Conservation (phyloP, 257 asterid genomes). For the Penstemon eatonii region DNA sequence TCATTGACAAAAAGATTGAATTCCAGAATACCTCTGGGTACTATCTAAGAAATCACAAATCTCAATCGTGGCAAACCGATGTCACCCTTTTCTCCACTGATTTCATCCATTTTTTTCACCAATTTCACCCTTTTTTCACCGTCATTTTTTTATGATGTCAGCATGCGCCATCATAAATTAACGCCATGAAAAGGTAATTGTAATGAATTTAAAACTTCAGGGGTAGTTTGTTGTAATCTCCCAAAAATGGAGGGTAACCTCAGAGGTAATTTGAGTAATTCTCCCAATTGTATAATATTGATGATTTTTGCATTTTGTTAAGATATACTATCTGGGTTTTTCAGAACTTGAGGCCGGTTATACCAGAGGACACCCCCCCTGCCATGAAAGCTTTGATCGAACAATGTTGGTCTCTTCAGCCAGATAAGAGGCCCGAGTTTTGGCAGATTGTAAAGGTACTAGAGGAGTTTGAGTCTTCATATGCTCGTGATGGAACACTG, state of each 20-base stretch:
- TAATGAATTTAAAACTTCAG: neutral
- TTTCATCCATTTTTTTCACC: too few relatives aligned
- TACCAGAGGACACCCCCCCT: constrained; percentile 63
- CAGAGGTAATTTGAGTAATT: too few relatives aligned
- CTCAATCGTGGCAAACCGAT: too few relatives aligned
- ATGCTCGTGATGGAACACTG: constrained; percentile 46
- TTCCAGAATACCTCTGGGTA: too few relatives aligned
- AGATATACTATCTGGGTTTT: constrained; percentile 21
- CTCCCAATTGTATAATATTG: neutral
- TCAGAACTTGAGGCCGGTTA: constrained; percentile 72
- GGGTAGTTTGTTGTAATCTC: neutral
- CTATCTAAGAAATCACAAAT: too few relatives aligned
- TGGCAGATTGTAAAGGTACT: constrained; percentile 47
- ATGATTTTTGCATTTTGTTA: neutral
- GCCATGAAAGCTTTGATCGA: constrained; percentile 76
- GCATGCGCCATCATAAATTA: too few relatives aligned
- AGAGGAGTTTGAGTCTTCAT: constrained; percentile 42
- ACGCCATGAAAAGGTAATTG: too few relatives aligned
- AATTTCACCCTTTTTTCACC: too few relatives aligned
- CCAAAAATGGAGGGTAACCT: too few relatives aligned
- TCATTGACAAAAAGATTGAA: too few relatives aligned
- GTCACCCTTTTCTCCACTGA: too few relatives aligned
- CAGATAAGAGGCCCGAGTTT: constrained; percentile 51
- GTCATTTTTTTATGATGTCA: too few relatives aligned
- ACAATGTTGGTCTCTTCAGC: constrained; percentile 49